Base-by-base conservation (phyloP, 148 eudicot species). In the Camellia granthamiana region DNA sequence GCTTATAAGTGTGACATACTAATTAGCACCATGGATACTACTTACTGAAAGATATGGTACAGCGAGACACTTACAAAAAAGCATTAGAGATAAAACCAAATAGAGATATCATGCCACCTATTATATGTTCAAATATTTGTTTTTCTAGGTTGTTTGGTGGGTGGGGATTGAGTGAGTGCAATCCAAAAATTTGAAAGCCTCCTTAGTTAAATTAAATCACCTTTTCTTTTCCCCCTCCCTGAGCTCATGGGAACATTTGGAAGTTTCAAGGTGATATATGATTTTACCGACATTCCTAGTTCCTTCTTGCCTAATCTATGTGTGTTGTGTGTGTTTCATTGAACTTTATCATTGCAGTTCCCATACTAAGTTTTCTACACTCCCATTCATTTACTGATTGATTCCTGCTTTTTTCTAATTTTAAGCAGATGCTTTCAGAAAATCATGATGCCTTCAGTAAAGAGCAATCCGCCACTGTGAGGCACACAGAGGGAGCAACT, bases 401-500 rank as follows among this genome's bases (percentile, higher is more conserved):
- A 13, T 78, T 18, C 51, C 51, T 69, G 21, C 2, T 60, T 46
- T 69, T 47, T 68, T 55, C 74, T 75, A 30, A 67, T 66, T 73
- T 18, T 13, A 65, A 80, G 49, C 4, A 81, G 83, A 51, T 59
- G 59, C 42, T 38, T 23, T 8, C 59, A 10, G 47, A 69, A 19
- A 42, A 66, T 12, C 42, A 11, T 5, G 73, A 74, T 16, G 75
- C 30, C 21, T 11, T 14, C 18, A 69, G 70, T 42, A 47, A 74
- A 54, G 44, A 21, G 23, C 84, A 78, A 69, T 58, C 84, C 23
- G 67, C 83, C 77, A 77, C 77, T 30, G 47, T n/a, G 64, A 72
- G 61, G 38, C 84, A 81, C 74, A 56, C 10, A 6, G 90, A 85
- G 76, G 85, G 43, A 47, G 83, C 81, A 21, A 78, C 78, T 66